phyloP scores from a whole-genome alignment of 2,329 filamentous ascomycete species.

The Chrysoporthe austroafricana region DNA sequence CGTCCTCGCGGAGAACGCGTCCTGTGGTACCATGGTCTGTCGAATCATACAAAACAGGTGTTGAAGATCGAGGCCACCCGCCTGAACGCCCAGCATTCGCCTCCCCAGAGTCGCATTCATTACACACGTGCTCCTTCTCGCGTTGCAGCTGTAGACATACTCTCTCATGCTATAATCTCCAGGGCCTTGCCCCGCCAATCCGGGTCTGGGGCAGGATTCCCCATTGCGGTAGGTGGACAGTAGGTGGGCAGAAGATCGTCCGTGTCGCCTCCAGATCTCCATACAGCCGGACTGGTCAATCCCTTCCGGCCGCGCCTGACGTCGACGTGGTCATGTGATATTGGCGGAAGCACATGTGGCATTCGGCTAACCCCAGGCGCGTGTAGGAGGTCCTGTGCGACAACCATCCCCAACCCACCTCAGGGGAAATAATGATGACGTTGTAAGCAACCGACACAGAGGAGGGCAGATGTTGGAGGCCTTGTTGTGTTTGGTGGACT shows the following conservation, averaged over 20 bases:
- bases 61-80: neutral
- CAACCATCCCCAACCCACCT: neutral
- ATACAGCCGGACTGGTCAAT: neutral
- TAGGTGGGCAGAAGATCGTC: neutral
- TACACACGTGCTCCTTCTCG: neutral
- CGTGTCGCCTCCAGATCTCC: slow-evolving; percentile 3
- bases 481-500: slow-evolving; percentile 18
- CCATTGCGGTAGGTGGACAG: neutral
- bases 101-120: slow-evolving; percentile 3
- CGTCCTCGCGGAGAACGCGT: neutral
- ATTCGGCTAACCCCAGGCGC: neutral
- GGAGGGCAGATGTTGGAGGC: slow-evolving; percentile 5
- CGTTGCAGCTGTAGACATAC: neutral
- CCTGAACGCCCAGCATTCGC: slow-evolving; percentile 1
- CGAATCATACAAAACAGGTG: neutral
- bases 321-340: slow-evolving; percentile 8
- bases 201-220: neutral
- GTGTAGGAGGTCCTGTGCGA: neutral
- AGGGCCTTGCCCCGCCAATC: neutral
- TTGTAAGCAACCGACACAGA: neutral
- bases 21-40: neutral
- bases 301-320: neutral
- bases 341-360: neutral
- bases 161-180: neutral
- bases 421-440: slow-evolving; percentile 19